These are phyloP conservation scores for Venturia carpophila DNA, from an alignment of 2,329 filamentous ascomycete genomes.

Conservation along the genomic window DNA sequence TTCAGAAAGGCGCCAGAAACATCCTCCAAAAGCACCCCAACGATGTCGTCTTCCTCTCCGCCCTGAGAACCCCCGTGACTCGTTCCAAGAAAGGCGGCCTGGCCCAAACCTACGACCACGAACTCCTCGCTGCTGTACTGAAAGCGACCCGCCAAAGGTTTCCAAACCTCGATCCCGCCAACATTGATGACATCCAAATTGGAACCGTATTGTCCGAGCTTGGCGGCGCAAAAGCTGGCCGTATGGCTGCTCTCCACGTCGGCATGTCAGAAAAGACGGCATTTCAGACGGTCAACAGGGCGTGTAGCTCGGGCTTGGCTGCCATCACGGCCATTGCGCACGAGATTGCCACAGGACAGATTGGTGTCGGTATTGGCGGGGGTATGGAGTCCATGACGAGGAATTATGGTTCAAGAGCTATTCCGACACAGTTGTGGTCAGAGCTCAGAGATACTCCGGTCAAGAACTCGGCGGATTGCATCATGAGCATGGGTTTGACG, in stretches of 20 bases:
- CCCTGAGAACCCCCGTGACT: slow-evolving; percentile 81
- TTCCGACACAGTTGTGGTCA: slow-evolving; percentile 74
- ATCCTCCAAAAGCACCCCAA: slow-evolving; percentile 71
- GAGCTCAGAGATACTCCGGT: slow-evolving; percentile 56
- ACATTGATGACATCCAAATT: slow-evolving; percentile 73
- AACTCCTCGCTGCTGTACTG: slow-evolving; percentile 64
- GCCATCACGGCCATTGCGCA: slow-evolving; percentile 68
- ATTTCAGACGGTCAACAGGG: slow-evolving; percentile 82
- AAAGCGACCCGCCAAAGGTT: slow-evolving; percentile 63
- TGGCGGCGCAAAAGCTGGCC: slow-evolving; percentile 80
- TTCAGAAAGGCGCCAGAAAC: slow-evolving; percentile 59
- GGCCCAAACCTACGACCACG: slow-evolving; percentile 84
- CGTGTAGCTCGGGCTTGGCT: slow-evolving; percentile 71
- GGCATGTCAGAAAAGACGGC: slow-evolving; percentile 65
- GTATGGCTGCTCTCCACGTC: slow-evolving; percentile 82
- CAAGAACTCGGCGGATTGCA: slow-evolving; percentile 70
- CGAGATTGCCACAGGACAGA: slow-evolving; percentile 65
- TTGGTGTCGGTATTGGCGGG: slow-evolving; percentile 68
- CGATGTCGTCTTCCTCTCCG: slow-evolving; percentile 81
- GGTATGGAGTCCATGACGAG: slow-evolving; percentile 96
- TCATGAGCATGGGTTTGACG: slow-evolving; percentile 91
- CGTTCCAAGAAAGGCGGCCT: slow-evolving; percentile 75
- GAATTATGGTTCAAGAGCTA: slow-evolving; percentile 80
- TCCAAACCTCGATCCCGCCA: slow-evolving; percentile 60
- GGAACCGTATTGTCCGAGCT: slow-evolving; percentile 88